phyloP scores from a whole-genome alignment of 768 basidiomycete genomes.

The Rhizopogon sp. region DNA sequence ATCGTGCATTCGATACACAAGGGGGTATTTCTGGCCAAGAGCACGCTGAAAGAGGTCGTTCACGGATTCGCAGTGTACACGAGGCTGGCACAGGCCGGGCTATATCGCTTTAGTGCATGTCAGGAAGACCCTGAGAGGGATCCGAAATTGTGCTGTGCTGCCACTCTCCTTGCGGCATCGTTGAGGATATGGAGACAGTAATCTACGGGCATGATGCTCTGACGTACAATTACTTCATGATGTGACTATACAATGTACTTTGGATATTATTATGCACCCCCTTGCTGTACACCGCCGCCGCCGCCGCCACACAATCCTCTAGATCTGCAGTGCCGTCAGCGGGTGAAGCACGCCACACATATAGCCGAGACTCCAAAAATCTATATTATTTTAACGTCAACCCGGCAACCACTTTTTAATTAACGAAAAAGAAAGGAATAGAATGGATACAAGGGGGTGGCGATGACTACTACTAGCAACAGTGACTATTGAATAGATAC shows the following conservation, averaged over 20 bases:
- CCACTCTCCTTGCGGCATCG: slow-evolving; percentile 25
- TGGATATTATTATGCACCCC: not conserved
- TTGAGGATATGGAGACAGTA: slow-evolving; percentile 25
- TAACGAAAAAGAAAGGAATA: not conserved
- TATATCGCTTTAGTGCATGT: slow-evolving; percentile 67
- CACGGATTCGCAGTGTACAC: slow-evolving; percentile 55
- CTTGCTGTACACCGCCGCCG: not conserved
- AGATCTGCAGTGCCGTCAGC: not conserved
- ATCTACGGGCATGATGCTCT: slow-evolving; percentile 19
- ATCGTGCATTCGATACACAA: slow-evolving; percentile 62
- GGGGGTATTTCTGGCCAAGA: slow-evolving; percentile 46
- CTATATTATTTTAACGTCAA: not conserved
- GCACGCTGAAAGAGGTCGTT: slow-evolving; percentile 57
- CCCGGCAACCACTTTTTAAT: not conserved
- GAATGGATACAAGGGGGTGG: not conserved
- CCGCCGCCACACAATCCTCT: not conserved
- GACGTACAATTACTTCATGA: slow-evolving; percentile 8
- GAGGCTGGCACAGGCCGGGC: slow-evolving; percentile 71
- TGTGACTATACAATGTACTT: not conserved
- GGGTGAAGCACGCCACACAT: not conserved
- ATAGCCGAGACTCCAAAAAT: not conserved
- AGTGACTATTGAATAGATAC: not conserved
- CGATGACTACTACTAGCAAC: not conserved
- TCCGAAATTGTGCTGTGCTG: slow-evolving; percentile 26
- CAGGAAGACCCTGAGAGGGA: slow-evolving; percentile 17